Conservation (phyloP, 441 rosid genomes). For the Gossypium gossypioides region DNA sequence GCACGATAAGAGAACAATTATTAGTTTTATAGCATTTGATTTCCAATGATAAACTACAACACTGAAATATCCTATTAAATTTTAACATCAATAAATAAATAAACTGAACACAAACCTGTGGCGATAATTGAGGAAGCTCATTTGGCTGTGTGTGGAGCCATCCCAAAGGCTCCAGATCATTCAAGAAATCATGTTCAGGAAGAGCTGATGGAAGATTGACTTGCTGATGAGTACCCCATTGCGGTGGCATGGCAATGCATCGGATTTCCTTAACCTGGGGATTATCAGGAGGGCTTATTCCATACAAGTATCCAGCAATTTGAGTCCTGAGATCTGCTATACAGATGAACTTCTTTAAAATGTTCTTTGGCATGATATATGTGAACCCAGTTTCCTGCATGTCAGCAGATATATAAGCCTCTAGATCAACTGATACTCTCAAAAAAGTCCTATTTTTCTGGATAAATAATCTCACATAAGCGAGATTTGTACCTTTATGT, state of each 20-base stretch:
- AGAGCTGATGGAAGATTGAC: constrained; percentile 81
- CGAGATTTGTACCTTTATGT: constrained; percentile 54
- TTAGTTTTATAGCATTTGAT: neutral
- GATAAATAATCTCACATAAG: neutral
- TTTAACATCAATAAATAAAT: neutral
- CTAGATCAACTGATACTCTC: neutral
- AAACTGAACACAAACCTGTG: constrained; percentile 42
- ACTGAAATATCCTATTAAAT: neutral
- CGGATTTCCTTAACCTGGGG: constrained; percentile 97
- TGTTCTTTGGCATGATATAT: constrained; percentile 93
- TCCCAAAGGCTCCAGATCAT: constrained; percentile 92
- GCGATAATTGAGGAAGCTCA: constrained; percentile 93
- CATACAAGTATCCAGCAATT: constrained; percentile 82
- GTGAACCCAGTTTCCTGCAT: constrained; percentile 85
- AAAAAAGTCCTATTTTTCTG: neutral
- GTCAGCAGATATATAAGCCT: constrained; percentile 6
- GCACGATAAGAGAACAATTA: neutral
- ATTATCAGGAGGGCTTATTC: constrained; percentile 90
- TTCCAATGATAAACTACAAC: neutral
- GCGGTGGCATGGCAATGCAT: constrained; percentile 86
- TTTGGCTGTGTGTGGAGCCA: constrained; percentile 99
- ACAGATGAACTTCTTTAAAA: constrained; percentile 89
- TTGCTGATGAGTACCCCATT: constrained; percentile 82
- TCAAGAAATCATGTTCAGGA: constrained; percentile 84
- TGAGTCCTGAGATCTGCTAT: constrained; percentile 92